A percentile compares a stretch with the other conserved stretches of the same genome.
phyloP scores from a whole-genome alignment of 2,329 filamentous ascomycete species.

The Aspergillus sp. region DNA sequence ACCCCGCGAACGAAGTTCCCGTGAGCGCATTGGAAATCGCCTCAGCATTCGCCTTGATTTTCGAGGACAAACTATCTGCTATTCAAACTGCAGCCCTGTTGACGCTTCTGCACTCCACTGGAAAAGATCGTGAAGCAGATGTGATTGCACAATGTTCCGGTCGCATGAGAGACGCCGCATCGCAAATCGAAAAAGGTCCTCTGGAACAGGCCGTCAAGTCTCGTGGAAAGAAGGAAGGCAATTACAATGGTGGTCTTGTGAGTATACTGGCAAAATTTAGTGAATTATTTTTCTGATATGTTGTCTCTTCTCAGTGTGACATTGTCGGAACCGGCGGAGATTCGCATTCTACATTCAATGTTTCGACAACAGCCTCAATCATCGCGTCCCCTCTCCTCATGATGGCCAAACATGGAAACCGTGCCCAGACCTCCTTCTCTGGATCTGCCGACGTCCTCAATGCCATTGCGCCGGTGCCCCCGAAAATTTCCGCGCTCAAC shows the following conservation, averaged over 20 bases:
- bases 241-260: conserved; percentile 79
- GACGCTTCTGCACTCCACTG: conserved; percentile 87
- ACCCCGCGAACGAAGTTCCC: conserved; percentile 38
- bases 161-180: conserved; percentile 77
- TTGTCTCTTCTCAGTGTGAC: conserved; percentile 58
- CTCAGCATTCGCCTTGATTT: conserved; percentile 83
- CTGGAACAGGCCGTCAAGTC: conserved; percentile 59
- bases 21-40: conserved; percentile 80
- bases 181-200: conserved; percentile 60
- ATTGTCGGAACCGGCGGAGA: conserved; percentile 98
- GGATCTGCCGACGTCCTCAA: conserved; percentile 89
- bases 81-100: conserved; percentile 83
- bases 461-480: conserved; percentile 66
- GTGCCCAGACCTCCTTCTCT: conserved; percentile 89
- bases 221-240: conserved; percentile 62
- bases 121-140: conserved; percentile 75
- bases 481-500: conserved; percentile 68
- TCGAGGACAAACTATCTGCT: conserved; percentile 82
- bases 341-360: conserved; percentile 96
- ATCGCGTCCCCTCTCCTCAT: conserved; percentile 79
- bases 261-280: conserved; percentile 26
- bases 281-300: conserved; percentile 3
- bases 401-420: conserved; percentile 93
- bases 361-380: conserved; percentile 92
- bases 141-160: conserved; percentile 80